phyloP scores from a whole-genome alignment of 2,329 filamentous ascomycete species.

The Fusarium compactum region DNA sequence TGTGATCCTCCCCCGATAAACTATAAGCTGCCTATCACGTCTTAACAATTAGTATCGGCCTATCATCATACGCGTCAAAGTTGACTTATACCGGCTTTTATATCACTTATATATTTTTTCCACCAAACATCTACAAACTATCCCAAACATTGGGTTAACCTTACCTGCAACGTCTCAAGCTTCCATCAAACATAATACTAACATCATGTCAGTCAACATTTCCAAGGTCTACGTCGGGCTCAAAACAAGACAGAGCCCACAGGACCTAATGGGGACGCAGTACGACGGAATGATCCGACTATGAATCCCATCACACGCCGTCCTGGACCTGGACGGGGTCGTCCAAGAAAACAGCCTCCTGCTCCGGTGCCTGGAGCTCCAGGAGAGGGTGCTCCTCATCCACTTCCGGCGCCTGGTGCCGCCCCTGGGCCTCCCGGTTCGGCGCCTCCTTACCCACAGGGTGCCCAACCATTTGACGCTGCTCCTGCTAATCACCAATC shows the following conservation, averaged over 20 bases:
- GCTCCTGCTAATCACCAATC: slow-evolving; percentile 6
- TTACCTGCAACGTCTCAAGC: background rate
- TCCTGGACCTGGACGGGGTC: slow-evolving; percentile 68
- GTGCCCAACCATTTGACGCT: slow-evolving; percentile 6
- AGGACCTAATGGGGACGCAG: slow-evolving; percentile 50
- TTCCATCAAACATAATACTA: slow-evolving; percentile 14
- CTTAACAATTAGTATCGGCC: slow-evolving; percentile 9
- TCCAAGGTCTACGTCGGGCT: slow-evolving; percentile 68
- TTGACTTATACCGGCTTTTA: slow-evolving; percentile 23
- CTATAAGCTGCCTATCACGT: slow-evolving; percentile 4
- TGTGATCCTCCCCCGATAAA: background rate
- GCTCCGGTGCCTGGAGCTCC: slow-evolving; percentile 23
- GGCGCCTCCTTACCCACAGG: slow-evolving; percentile 15
- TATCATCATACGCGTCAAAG: slow-evolving; percentile 16
- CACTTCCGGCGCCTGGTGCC: slow-evolving; percentile 11
- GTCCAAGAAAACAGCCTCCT: slow-evolving; percentile 62
- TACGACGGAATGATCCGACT: slow-evolving; percentile 62
- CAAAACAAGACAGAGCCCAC: slow-evolving; percentile 65
- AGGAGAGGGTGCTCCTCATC: slow-evolving; percentile 23
- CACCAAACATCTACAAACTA: background rate
- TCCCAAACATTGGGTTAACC: background rate
- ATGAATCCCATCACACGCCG: slow-evolving; percentile 70
- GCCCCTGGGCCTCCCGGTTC: slow-evolving; percentile 14
- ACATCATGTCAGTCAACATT: slow-evolving; percentile 64
- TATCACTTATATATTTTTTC: background rate